Evolutionary conservation across 1,139 yeast species (phyloP).

Genomic region (Protomyces pachydermus): DNA sequence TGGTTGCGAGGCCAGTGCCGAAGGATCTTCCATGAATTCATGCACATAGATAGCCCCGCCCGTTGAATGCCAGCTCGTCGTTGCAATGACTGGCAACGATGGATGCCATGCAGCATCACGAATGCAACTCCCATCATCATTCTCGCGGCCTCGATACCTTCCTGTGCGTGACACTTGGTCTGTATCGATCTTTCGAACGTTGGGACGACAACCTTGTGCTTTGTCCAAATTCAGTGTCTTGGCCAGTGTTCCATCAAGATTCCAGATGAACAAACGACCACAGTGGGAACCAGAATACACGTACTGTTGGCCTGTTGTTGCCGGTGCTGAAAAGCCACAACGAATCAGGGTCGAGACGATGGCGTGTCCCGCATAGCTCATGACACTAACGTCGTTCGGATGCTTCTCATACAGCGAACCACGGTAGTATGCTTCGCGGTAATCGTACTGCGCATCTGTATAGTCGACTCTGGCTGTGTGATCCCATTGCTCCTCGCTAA

Average conservation of each 20-base stretch:
- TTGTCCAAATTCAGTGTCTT: slow-evolving; percentile 27
- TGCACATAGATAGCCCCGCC: slow-evolving; percentile 32
- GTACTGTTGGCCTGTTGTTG: slow-evolving; percentile 37
- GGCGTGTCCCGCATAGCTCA: slow-evolving; percentile 39
- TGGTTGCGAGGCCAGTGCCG: neutral
- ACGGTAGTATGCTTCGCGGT: slow-evolving; percentile 35
- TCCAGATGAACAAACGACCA: slow-evolving; percentile 38
- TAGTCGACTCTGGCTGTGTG: slow-evolving; percentile 17
- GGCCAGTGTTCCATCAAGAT: slow-evolving; percentile 37
- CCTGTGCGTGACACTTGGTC: slow-evolving; percentile 13
- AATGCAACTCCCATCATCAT: slow-evolving; percentile 24
- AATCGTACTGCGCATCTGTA: slow-evolving; percentile 35
- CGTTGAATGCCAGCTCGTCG: slow-evolving; percentile 32
- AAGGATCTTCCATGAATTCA: slow-evolving; percentile 28
- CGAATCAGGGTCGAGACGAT: slow-evolving; percentile 38
- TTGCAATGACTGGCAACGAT: slow-evolving; percentile 32
- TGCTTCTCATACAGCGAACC: slow-evolving; percentile 34
- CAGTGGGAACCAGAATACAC: slow-evolving; percentile 39
- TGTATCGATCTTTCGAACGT: neutral
- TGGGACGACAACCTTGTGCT: neutral
- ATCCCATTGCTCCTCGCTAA: slow-evolving; percentile 30
- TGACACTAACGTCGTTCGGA: slow-evolving; percentile 37
- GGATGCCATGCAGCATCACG: slow-evolving; percentile 36
- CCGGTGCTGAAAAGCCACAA: slow-evolving; percentile 39
- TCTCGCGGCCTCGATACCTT: slow-evolving; percentile 18